phyloP scores from a whole-genome alignment of 768 basidiomycete species.

The Rhodotorula kratochvilovae region DNA sequence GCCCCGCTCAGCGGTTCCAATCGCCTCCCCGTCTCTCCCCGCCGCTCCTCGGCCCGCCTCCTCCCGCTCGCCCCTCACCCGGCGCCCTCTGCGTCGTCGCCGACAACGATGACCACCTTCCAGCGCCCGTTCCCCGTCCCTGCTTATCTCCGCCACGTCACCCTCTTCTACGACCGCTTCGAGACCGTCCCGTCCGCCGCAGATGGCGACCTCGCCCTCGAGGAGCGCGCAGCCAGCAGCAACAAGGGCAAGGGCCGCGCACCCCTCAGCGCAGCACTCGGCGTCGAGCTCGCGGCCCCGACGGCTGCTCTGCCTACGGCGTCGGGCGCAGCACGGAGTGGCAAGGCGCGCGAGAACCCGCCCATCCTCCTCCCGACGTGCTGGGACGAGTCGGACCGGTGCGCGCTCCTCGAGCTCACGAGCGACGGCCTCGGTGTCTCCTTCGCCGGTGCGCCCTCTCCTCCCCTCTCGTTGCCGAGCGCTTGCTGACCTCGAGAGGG shows the following conservation, averaged over 20 bases:
- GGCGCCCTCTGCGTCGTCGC: not conserved
- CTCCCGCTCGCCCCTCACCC: not conserved
- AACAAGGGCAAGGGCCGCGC: not conserved
- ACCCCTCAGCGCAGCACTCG: not conserved
- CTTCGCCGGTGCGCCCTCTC: constrained; percentile 24
- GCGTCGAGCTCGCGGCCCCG: no score
- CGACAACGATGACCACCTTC: not conserved
- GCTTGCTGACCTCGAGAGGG: no score
- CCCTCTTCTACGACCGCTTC: constrained; percentile 23
- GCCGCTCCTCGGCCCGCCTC: not conserved
- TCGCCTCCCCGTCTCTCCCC: constrained; percentile 19
- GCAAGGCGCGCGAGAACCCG: not conserved
- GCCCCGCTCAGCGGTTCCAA: constrained; percentile 18
- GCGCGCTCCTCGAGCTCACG: constrained; percentile 29
- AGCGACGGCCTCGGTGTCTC: constrained; percentile 17
- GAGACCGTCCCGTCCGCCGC: constrained; percentile 15
- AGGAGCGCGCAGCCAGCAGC: not conserved
- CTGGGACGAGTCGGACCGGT: constrained; percentile 31
- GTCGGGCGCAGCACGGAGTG: no score
- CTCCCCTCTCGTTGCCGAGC: no score
- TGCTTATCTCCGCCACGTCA: constrained; percentile 34
- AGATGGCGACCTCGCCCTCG: not conserved
- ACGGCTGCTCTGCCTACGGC: no score
- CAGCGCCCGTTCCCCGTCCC: constrained; percentile 36
- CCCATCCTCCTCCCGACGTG: constrained; percentile 21